These are phyloP conservation scores for Apostasia shenzhenica DNA, from an alignment of 106 monocot genomes.

Conservation along the genomic window DNA sequence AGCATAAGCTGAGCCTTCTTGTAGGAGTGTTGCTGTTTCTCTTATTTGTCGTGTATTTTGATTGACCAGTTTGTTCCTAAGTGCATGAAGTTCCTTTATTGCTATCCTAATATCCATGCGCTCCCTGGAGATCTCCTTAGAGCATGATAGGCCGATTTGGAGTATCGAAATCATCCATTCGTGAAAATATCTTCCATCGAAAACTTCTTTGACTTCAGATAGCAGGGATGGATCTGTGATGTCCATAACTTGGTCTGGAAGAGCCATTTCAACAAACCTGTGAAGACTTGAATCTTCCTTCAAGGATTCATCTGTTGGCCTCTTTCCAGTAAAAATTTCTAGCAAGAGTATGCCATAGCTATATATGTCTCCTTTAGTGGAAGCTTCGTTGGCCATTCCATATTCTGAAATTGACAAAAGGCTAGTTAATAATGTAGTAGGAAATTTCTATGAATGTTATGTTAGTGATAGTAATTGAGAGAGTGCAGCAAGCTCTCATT, in stretches of 20 bases:
- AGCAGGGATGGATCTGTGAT: slow-evolving; percentile 3
- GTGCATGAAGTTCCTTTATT: background rate
- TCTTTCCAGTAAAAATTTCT: slow-evolving; percentile 16
- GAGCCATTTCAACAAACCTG: background rate
- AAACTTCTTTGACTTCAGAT: background rate
- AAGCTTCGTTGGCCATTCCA: slow-evolving; percentile 10
- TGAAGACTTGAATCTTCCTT: background rate
- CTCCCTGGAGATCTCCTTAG: slow-evolving; percentile 3
- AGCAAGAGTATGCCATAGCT: slow-evolving; percentile 19
- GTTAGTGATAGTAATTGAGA: no score
- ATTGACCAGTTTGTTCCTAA: background rate
- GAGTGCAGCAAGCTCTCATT: no score
- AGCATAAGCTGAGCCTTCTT: no score
- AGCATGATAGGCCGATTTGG: slow-evolving; percentile 9
- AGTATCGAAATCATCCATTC: background rate
- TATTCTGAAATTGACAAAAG: slow-evolving; percentile 4
- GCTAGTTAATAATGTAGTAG: no score
- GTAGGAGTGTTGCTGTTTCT: no score
- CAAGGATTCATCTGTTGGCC: slow-evolving; percentile 17
- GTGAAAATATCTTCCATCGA: background rate
- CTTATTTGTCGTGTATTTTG: no score
- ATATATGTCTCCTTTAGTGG: slow-evolving; percentile 18
- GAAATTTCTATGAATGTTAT: no score
- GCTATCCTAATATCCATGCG: slow-evolving; percentile 4
- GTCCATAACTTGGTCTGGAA: background rate